phyloP scores from a whole-genome alignment of 1,284 basidiomycete genomes.

The Rhodotorula sp. region DNA sequence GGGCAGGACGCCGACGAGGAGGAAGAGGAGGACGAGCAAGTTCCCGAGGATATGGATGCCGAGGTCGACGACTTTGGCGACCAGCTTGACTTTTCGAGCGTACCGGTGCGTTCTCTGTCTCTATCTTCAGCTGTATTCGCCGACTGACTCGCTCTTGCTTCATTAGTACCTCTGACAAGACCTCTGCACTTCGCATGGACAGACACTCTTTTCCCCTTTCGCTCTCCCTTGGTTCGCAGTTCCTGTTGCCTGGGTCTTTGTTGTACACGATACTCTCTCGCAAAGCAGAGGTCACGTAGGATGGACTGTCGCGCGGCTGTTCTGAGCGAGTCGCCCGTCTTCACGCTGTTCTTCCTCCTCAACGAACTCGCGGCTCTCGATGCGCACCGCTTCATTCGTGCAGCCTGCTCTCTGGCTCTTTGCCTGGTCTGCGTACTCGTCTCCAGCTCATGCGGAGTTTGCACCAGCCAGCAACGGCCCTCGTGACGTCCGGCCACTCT shows the following conservation, averaged over 20 bases:
- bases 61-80: constrained; percentile 40
- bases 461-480: neutral
- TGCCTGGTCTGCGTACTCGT: neutral
- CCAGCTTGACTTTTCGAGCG: constrained; percentile 42
- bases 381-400: neutral
- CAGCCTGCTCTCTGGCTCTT: neutral
- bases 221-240: neutral
- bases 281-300: neutral
- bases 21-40: constrained; percentile 27
- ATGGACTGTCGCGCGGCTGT: too few species aligned
- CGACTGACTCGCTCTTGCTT: neutral
- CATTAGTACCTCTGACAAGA: constrained; percentile 22
- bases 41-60: constrained; percentile 24
- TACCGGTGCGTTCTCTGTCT: constrained; percentile 34
- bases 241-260: neutral
- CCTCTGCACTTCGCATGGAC: neutral
- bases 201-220: neutral
- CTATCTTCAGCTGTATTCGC: too few species aligned
- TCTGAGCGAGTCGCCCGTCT: neutral
- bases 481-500: neutral
- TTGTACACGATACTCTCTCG: neutral
- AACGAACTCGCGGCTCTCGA: neutral
- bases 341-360: neutral
- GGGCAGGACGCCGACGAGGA: constrained; percentile 29
- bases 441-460: neutral